Conservation (phyloP, 257 asterid genomes). For the Fraxinus americana region DNA sequence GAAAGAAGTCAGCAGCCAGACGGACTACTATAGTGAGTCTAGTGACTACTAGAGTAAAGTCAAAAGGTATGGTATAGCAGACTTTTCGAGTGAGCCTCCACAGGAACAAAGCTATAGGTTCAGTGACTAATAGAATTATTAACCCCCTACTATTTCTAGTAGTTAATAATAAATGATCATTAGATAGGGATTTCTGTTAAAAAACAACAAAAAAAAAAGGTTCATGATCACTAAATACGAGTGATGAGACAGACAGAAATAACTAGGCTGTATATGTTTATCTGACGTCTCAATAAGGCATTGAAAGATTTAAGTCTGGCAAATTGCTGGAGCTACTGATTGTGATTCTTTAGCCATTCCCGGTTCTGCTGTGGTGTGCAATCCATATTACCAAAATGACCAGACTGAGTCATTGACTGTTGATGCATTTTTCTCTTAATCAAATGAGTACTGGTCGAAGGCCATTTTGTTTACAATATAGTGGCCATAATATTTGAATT, state of each 20-base stretch:
- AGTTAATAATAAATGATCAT: neutral
- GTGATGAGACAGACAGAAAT: neutral
- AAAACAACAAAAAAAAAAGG: too few species aligned
- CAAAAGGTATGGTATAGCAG: too few species aligned
- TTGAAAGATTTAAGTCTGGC: neutral
- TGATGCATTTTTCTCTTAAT: neutral
- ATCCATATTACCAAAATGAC: neutral
- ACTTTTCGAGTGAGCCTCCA: too few species aligned
- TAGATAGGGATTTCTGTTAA: neutral
- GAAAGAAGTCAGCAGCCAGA: neutral
- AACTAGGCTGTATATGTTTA: neutral
- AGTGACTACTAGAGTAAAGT: neutral
- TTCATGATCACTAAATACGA: neutral
- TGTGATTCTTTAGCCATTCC: too few species aligned
- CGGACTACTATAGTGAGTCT: neutral
- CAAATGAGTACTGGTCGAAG: neutral
- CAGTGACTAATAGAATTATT: too few species aligned
- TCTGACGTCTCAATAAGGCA: neutral
- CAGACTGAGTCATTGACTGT: neutral
- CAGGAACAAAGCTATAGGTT: too few species aligned
- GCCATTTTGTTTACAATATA: neutral
- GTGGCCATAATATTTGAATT: too few species aligned
- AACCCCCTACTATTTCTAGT: neutral
- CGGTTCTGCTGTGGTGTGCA: neutral
- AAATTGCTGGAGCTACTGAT: neutral